These are phyloP conservation scores for Solanum habrochaites DNA, from an alignment of 257 asterid genomes.

Conservation along the genomic window DNA sequence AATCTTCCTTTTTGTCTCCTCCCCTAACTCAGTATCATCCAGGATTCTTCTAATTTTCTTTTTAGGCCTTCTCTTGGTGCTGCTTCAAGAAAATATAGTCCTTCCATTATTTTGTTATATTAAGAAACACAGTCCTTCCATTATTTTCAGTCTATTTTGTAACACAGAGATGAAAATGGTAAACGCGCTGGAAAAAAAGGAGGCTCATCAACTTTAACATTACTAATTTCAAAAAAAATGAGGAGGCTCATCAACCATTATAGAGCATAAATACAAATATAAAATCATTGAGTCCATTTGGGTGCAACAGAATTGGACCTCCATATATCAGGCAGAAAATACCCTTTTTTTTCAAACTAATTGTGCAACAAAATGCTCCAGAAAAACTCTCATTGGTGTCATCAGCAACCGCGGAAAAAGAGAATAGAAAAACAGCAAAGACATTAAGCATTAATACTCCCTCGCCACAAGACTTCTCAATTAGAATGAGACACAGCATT, in stretches of 20 bases:
- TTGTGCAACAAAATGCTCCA: neutral
- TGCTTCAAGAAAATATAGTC: slow-evolving; percentile 12
- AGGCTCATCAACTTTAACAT: neutral
- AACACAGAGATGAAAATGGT: neutral
- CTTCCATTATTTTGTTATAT: neutral
- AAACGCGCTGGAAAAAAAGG: neutral
- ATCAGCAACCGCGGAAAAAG: neutral
- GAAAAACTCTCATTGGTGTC: neutral
- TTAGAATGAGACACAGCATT: neutral
- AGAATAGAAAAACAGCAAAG: neutral
- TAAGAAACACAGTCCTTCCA: neutral
- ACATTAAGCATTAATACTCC: neutral
- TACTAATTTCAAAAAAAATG: neutral
- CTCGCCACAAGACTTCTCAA: neutral
- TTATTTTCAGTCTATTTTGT: neutral
- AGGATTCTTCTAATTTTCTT: slow-evolving; percentile 92
- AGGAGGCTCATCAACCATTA: neutral
- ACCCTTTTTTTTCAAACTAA: neutral
- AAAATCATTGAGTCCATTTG: neutral
- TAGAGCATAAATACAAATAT: neutral
- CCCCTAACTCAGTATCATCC: slow-evolving; percentile 94
- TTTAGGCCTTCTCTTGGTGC: slow-evolving; percentile 63
- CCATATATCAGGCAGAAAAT: neutral
- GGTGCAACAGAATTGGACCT: neutral
- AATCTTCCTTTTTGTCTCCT: slow-evolving; percentile 92